Evolutionary conservation across 139 green algal genomes (phyloP), one percentile per base, ranked within the genome.

Genomic region (Tetraselmis striata): DNA sequence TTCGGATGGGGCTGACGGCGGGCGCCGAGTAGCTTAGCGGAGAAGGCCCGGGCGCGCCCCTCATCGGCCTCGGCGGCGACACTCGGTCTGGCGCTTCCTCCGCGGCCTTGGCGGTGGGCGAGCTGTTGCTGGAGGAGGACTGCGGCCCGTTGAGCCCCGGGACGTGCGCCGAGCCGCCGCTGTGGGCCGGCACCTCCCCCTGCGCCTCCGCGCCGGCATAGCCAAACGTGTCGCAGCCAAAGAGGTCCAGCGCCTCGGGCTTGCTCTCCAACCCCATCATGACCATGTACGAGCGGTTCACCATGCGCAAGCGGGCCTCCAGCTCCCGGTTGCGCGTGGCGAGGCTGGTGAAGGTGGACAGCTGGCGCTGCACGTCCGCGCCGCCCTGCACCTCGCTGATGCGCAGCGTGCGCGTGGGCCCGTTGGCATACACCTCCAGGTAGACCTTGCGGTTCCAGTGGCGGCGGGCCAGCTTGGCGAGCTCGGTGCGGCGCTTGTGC

Each of bases 341-440:
- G 11, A 67, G 45, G 45, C 45, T 67, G 45, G 45, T 67, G 45
- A 67, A 67, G 45, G 18, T 18, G 5, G 45, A 25, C 45, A 67
- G 45, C 45, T 67, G 45, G 18, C 45, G 45, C 45, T 67, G 45
- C 45, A 67, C 45, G 18, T 67, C 45, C 45, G 5, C 11, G 11
- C 45, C 45, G 18, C 45, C 24, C 29, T 89, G 91, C 29, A 90
- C 88, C 79, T 98, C 94, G 1, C 82, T 88, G 82, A 97, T 95
- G 81, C 90, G 92, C 79, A 98, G 89, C 79, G 96, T 91, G n/a
- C 92, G 88, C 1, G 94, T 98, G 24, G 94, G 93, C 2, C 94
- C 94, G 78, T 98, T 94, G 2, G 94, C 93, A 82, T 94, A 96
- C 58, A 97, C 88, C 0, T 84, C 91, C 29, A 96, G 91, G 76